Evolutionary conservation across 2,329 filamentous ascomycete species (phyloP), one percentile per base, ranked within the genome.

Genomic region (Capronia epimyces): DNA sequence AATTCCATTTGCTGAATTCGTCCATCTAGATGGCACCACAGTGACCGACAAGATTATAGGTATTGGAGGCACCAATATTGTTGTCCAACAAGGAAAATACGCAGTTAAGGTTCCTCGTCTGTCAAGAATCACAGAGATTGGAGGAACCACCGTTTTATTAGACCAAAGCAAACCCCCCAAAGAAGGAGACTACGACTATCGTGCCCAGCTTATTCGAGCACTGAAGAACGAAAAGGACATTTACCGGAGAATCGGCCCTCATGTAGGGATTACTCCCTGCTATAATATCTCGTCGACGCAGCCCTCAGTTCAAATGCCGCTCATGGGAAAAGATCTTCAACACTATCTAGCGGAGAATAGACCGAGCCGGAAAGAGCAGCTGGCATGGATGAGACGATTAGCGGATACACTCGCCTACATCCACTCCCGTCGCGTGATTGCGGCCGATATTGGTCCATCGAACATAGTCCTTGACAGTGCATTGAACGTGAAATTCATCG

Each of bases 401-500:
- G 49, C 50, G 10, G 21, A 45, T 22, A 50, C 50, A 25, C 29
- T 60, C 9, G 52, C 36, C 8, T 50, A 52, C 29, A 54, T 57
- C 21, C 56, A 62, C 49, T 15, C 39, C 8, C 44, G 37, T 15
- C 46, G 49, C 9, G 50, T 60, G 31, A 39, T 60, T 37, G 44
- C 58, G 21, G 44, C 48, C 10, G 57, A 61, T 43, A 46, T 60
- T 39, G 43, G 52, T 6, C 43, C 50, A 18, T 34, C 50, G 18
- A 61, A 60, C 34, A 25, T 59, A 27, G 21, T 61, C 5, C 49
- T 55, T 21, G 49, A 53, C 47, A 42, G 57, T 13, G 48, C 64
- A 53, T 36, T 66, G n/a, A 59, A 52, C 1, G 29, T 67, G 22
- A 65, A 64, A 48, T 40, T 66, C 13, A 61, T 58, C 39, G 64